These are phyloP conservation scores for Xerocomus cyaneibrunnescens DNA, from an alignment of 1,284 basidiomycete species.

Conservation along the genomic window DNA sequence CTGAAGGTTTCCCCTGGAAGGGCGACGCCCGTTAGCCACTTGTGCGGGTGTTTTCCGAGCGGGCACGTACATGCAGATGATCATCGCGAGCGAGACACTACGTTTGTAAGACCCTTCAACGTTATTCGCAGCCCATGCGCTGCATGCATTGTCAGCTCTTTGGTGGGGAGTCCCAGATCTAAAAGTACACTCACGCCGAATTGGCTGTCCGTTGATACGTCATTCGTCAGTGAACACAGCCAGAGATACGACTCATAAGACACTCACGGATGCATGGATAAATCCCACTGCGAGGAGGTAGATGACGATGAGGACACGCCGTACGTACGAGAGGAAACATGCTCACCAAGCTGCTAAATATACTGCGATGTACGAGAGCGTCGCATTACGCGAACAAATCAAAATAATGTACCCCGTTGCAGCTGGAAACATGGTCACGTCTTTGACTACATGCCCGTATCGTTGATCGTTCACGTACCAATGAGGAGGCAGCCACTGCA, in stretches of 20 bases:
- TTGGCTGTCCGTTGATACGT: constrained; percentile 46
- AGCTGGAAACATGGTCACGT: constrained; percentile 26
- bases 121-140: constrained; percentile 72
- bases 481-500: constrained; percentile 36
- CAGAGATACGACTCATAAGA: neutral
- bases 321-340: neutral
- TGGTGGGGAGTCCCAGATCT: neutral
- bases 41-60: neutral
- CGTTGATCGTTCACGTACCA: constrained; percentile 34
- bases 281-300: constrained; percentile 50
- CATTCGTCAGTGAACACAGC: neutral
- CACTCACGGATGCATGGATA: constrained; percentile 66
- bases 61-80: constrained; percentile 57
- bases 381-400: constrained; percentile 56
- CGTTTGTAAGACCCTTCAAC: constrained; percentile 77
- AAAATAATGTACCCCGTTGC: constrained; percentile 69
- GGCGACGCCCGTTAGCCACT: neutral
- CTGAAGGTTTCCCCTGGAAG: constrained; percentile 54
- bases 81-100: constrained; percentile 69
- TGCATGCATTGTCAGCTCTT: constrained; percentile 23
- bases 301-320: constrained; percentile 7
- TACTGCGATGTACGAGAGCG: constrained; percentile 67
- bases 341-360: constrained; percentile 65
- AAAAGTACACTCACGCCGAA: constrained; percentile 47
- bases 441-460: neutral